Conservation (phyloP, 2,329 filamentous ascomycete genomes). For the Fusarium tuaranense region DNA sequence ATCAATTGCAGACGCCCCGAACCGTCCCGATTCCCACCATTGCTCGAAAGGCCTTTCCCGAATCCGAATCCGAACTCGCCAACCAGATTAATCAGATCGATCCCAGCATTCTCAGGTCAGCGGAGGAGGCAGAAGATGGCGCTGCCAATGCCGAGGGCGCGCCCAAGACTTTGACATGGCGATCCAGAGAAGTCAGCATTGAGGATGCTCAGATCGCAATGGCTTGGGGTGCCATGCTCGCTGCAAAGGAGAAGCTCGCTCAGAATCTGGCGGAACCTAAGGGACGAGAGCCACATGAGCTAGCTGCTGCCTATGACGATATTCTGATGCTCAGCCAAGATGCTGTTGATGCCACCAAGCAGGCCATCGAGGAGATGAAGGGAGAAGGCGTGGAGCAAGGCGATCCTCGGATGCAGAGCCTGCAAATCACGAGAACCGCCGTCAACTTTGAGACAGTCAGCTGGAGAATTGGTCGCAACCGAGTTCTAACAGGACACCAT, state of each 20-base stretch:
- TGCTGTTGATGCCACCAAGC: constrained; percentile 91
- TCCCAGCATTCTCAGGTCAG: constrained; percentile 72
- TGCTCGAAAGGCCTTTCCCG: constrained; percentile 82
- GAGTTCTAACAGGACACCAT: constrained; percentile 84
- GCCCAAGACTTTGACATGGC: constrained; percentile 86
- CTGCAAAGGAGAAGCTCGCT: constrained; percentile 62
- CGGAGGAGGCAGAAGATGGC: constrained; percentile 60
- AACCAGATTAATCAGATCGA: constrained; percentile 78
- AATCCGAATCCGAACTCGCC: constrained; percentile 71
- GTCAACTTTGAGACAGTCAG: constrained; percentile 95
- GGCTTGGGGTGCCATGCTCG: constrained; percentile 77
- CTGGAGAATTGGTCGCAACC: constrained; percentile 94
- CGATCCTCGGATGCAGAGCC: constrained; percentile 88
- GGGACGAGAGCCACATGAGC: constrained; percentile 68
- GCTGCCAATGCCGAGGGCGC: constrained; percentile 64
- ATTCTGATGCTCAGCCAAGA: constrained; percentile 93
- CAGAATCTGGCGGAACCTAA: constrained; percentile 59
- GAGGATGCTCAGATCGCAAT: constrained; percentile 94
- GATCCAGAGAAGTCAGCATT: constrained; percentile 85
- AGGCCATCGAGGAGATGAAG: constrained; percentile 89
- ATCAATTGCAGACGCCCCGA: constrained; percentile 88
- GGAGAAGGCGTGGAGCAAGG: constrained; percentile 86
- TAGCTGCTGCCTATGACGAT: constrained; percentile 89
- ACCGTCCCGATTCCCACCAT: constrained; percentile 85
- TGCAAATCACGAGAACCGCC: constrained; percentile 92